Percentiles rank a stretch among this genome's conserved stretches.
phyloP scores from a whole-genome alignment of 1,284 basidiomycete genomes.

The Puccinia coronata region DNA sequence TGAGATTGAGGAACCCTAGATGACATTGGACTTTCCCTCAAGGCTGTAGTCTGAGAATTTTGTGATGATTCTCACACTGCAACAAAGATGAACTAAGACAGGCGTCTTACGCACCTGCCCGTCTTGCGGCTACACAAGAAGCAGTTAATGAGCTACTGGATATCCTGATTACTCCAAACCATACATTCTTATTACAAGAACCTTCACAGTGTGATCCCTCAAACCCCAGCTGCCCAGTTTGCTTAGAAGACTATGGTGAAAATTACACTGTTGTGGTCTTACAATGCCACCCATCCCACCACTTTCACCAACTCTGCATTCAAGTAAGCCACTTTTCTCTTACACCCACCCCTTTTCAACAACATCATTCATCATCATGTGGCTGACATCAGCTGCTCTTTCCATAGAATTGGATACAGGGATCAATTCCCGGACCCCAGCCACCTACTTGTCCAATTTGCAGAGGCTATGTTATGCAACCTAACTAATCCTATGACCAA shows the following conservation, averaged over 20 bases:
- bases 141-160: neutral
- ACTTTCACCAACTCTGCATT: constrained; percentile 1
- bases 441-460: neutral
- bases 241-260: neutral
- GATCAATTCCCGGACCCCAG: too few species aligned
- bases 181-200: neutral
- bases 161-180: neutral
- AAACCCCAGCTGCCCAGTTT: neutral
- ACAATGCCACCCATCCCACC: constrained; percentile 4
- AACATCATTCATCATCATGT: neutral
- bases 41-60: too few species aligned
- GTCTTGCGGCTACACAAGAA: too few species aligned
- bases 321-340: neutral
- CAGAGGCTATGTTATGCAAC: neutral
- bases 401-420: neutral
- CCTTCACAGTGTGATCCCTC: too few species aligned
- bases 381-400: neutral
- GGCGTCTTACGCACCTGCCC: too few species aligned
- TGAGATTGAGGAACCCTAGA: too few species aligned
- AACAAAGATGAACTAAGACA: too few species aligned
- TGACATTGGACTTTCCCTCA: too few species aligned
- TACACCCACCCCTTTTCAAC: neutral
- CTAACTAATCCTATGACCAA: neutral
- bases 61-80: too few species aligned
- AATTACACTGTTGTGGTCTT: neutral